Evolutionary conservation across 108 stramenopile species (phyloP).

Genomic region (Fragilaria radians): DNA sequence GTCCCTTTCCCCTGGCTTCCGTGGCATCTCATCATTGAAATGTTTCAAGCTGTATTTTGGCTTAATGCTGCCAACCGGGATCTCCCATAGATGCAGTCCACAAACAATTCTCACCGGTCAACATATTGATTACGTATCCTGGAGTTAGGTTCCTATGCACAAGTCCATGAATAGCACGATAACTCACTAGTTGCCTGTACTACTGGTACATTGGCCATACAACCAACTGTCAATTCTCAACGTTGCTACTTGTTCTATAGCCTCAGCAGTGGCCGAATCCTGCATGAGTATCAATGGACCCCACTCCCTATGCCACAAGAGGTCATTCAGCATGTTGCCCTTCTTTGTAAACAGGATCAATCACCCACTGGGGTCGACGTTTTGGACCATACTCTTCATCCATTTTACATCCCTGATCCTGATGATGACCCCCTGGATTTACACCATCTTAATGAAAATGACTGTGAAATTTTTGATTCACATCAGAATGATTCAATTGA

Average conservation of each 20-base stretch:
- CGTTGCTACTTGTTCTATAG: background rate
- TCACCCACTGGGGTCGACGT: background rate
- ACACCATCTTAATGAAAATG: no score
- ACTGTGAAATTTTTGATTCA: no score
- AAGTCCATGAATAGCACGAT: slow-evolving; percentile 29
- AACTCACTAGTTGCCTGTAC: slow-evolving; percentile 16
- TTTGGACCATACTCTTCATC: background rate
- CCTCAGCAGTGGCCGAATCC: background rate
- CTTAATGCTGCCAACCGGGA: slow-evolving; percentile 8
- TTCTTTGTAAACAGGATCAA: background rate
- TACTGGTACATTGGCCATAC: slow-evolving; percentile 16
- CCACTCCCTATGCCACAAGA: slow-evolving; percentile 18
- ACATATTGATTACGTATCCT: slow-evolving; percentile 11
- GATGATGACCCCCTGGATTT: background rate
- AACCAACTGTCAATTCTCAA: slow-evolving; percentile 25
- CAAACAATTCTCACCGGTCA: slow-evolving; percentile 10
- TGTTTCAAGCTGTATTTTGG: no score
- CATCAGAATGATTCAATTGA: no score
- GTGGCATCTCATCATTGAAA: slow-evolving; percentile 9
- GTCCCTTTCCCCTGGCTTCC: slow-evolving; percentile 19
- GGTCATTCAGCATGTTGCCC: no score
- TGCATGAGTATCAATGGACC: slow-evolving; percentile 15
- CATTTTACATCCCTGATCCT: background rate
- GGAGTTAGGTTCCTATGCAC: slow-evolving; percentile 33
- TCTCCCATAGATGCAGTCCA: slow-evolving; percentile 18